Evolutionary conservation across 768 basidiomycete species (phyloP), one percentile per base, ranked within the genome.

Genomic region (Russula abietina): DNA sequence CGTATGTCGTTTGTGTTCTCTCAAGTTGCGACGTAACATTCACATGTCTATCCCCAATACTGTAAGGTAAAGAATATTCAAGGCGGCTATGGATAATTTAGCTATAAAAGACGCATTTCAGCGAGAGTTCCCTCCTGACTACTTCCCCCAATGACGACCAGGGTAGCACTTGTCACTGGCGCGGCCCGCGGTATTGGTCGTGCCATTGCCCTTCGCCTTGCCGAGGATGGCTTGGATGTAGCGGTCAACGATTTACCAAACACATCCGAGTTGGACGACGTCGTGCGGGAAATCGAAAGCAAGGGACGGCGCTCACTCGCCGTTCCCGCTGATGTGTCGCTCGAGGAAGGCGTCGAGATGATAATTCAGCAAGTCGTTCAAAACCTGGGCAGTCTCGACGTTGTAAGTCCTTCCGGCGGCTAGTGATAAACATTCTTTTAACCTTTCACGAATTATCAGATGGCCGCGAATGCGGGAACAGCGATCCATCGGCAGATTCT

Each of bases 111-210:
- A 41, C 17, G 41, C 19, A 17, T 19, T 41, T 41, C 41, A 41
- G 41, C 41, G 41, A 41, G 17, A 8, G 41, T 17, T 2, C 17
- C 41, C 41, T 49, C 33, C 32, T 9, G 10, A 28, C 41, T 11
- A 57, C 52, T 32, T 4, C 49, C 49, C 16, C 39, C 39, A 5
- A 28, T 24, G 12, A 59, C 24, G 24, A 55, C 57, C 19, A 64
- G 43, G 36, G 69, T 69, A 28, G 69, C 69, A 32, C 60, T 70
- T 10, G 60, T 69, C 46, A 70, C 69, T 2, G 69, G 69, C 22
- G 69, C 63, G 19, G 69, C 69, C n/a, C 64, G 66, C 36, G 69
- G 66, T 11, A 65, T 70, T 24, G 69, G 69, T 26, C 62, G 60
- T 38, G 69, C 57, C 11, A 64, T 69, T 32, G 69, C 69, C 9